Conservation (phyloP, 441 rosid genomes). For the Eugenia klotzschiana region DNA sequence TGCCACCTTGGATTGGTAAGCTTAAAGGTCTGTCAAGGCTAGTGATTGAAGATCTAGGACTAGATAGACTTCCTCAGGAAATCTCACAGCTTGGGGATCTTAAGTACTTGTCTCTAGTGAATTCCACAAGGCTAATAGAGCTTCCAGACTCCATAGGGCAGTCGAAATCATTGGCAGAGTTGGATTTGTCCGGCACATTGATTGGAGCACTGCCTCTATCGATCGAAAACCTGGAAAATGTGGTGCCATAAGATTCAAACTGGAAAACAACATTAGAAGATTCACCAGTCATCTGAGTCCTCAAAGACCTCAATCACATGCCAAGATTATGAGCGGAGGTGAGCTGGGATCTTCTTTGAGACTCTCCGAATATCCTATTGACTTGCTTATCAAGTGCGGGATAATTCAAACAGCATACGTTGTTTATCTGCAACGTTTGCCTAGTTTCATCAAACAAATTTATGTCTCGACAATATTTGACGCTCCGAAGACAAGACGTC, state of each 20-base stretch:
- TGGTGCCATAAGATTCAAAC: background rate
- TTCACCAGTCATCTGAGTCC: background rate
- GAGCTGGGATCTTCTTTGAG: background rate
- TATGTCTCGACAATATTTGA: background rate
- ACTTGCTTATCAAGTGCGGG: background rate
- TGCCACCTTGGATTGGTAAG: background rate
- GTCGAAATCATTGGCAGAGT: background rate
- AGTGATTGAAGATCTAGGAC: background rate
- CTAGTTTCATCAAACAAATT: background rate
- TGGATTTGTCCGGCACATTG: background rate
- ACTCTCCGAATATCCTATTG: background rate
- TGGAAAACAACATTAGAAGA: background rate
- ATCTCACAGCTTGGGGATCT: background rate
- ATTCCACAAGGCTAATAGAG: accelerated
- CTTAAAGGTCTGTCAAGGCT: background rate
- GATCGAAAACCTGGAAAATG: background rate
- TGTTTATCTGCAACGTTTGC: background rate
- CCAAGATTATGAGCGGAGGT: background rate
- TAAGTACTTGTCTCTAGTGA: background rate
- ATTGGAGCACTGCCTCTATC: background rate
- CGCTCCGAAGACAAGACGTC: background rate
- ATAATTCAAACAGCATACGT: accelerated
- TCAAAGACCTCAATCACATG: background rate
- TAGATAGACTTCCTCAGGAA: background rate
- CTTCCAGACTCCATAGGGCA: background rate